A percentile compares a stretch with the other conserved stretches of the same genome.
Evolutionary conservation across 768 basidiomycete species (phyloP).

Genomic region (Mycena venus): DNA sequence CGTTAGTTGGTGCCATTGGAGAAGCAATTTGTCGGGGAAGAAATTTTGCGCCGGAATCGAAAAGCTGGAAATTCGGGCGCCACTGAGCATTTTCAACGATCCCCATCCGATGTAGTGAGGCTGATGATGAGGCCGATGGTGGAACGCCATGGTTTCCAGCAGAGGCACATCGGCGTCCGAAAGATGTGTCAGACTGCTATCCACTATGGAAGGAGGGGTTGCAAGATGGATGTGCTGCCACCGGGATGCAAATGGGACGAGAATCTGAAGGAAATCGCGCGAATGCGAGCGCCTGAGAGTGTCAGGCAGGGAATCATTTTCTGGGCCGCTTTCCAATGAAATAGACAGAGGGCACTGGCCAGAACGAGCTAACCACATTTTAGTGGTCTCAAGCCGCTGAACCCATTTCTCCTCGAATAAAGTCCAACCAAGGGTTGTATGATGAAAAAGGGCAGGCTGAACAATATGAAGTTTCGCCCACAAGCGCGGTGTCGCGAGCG

Average conservation of each 20-base stretch:
- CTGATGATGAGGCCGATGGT: not conserved
- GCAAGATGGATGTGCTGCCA: not conserved
- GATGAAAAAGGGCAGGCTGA: not conserved
- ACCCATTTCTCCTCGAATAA: not conserved
- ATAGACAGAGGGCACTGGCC: conserved; percentile 11
- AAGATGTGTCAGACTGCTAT: not conserved
- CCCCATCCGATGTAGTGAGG: not conserved
- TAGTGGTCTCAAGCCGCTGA: conserved; percentile 2
- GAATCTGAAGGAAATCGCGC: not conserved
- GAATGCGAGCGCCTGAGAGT: not conserved
- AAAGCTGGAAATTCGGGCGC: not conserved
- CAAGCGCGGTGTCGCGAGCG: conserved; percentile 19
- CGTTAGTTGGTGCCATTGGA: not conserved
- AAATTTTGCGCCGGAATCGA: not conserved
- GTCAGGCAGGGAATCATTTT: not conserved
- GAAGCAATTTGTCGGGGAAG: not conserved
- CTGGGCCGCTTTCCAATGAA: not conserved
- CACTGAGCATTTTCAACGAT: not conserved
- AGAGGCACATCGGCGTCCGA: not conserved
- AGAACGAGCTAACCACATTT: conserved; percentile 17
- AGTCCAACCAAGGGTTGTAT: not conserved
- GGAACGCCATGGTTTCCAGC: not conserved
- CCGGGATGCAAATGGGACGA: not conserved
- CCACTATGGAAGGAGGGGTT: not conserved
- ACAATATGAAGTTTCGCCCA: conserved; percentile 21